Evolutionary conservation across 2,329 filamentous ascomycete genomes (phyloP).

Genomic region (Pestalotiopsis sp.): DNA sequence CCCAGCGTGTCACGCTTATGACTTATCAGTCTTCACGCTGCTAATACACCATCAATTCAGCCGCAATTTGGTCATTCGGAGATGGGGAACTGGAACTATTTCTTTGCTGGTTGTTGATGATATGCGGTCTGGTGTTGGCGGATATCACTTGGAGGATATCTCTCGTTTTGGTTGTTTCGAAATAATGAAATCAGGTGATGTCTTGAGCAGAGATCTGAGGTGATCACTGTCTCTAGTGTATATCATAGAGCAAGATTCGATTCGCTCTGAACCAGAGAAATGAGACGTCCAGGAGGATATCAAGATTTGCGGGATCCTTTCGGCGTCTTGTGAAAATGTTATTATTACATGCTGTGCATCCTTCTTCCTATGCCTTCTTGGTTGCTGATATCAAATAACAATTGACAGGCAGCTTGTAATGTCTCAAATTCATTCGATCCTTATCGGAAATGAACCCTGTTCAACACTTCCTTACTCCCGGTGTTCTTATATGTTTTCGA

Average conservation of each 20-base stretch:
- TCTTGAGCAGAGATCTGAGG: not conserved
- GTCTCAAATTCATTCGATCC: not conserved
- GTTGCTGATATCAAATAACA: not conserved
- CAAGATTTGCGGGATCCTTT: not conserved
- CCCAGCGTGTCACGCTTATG: not conserved
- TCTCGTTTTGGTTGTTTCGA: not conserved
- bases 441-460: too few species aligned
- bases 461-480: too few species aligned
- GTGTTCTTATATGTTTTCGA: too few species aligned
- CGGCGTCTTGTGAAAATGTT: not conserved
- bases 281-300: not conserved
- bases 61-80: not conserved
- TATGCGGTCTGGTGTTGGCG: not conserved
- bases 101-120: not conserved
- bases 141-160: not conserved
- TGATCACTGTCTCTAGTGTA: conserved; percentile 1
- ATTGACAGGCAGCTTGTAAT: not conserved
- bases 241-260: conserved; percentile 7
- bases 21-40: conserved; percentile 6
- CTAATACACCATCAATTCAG: not conserved
- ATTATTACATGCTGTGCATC: not conserved
- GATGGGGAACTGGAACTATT: not conserved
- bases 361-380: not conserved
- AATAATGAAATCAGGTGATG: not conserved
- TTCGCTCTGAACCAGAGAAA: not conserved